Evolutionary conservation across 805 yeast species (phyloP).

Genomic region (Ogataea paraovalis): DNA sequence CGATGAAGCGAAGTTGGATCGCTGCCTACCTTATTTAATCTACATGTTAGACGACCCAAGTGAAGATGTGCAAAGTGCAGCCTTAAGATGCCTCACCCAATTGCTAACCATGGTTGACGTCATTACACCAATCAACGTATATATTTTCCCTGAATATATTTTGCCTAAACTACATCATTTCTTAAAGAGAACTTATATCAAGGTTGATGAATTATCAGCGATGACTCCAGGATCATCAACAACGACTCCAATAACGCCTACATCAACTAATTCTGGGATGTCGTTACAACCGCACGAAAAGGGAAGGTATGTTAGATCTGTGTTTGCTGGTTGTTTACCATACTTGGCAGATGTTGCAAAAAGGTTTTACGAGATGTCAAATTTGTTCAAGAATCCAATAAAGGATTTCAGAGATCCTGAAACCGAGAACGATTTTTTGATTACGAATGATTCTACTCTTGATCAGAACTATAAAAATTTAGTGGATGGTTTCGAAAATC

Average conservation of each 20-base stretch:
- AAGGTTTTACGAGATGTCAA: slow-evolving; percentile 59
- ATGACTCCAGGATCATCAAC: slow-evolving; percentile 10
- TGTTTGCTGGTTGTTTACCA: slow-evolving; percentile 73
- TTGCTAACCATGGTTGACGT: slow-evolving; percentile 58
- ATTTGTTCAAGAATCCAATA: slow-evolving; percentile 37
- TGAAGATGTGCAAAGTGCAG: slow-evolving; percentile 60
- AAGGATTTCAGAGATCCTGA: slow-evolving; percentile 37
- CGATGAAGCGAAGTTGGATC: slow-evolving; percentile 82
- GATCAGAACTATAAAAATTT: slow-evolving; percentile 42
- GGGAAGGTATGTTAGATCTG: slow-evolving; percentile 49
- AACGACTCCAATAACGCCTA: not conserved
- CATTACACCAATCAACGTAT: slow-evolving; percentile 70
- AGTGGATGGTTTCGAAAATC: slow-evolving; percentile 55
- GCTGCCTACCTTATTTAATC: slow-evolving; percentile 78
- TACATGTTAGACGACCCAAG: slow-evolving; percentile 67
- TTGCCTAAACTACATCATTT: slow-evolving; percentile 61
- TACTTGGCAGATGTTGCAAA: slow-evolving; percentile 62
- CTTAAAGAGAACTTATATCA: slow-evolving; percentile 34
- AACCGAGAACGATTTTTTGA: slow-evolving; percentile 36
- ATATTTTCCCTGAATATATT: slow-evolving; percentile 77
- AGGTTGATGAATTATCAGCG: slow-evolving; percentile 16
- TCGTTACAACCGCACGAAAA: slow-evolving; percentile 5
- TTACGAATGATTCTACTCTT: slow-evolving; percentile 30
- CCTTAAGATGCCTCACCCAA: slow-evolving; percentile 64
- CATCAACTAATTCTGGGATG: not conserved